Base-by-base conservation (phyloP, 768 basidiomycete species). In the Cystofilobasidium macerans region DNA sequence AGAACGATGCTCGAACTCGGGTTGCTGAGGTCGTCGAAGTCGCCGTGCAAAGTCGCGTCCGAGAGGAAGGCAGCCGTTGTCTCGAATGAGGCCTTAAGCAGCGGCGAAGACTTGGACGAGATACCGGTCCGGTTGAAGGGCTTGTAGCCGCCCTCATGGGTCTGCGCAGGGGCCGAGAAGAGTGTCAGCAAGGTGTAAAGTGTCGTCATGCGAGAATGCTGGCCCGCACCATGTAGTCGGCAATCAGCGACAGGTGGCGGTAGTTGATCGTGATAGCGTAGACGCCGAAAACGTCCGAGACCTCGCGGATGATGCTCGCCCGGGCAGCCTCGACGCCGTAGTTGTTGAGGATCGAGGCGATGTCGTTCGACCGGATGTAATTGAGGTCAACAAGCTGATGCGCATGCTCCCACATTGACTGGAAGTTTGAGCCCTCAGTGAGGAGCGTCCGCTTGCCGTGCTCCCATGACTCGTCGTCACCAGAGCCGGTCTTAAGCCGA, bases 271-370 rank as follows among this genome's bases (percentile, higher is more conserved):
- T 88, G 72, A 99, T 99, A 73, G 86, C 93, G 80, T 99, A 99
- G 3, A 86, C 90, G 8, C 84, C 85, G 76, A 99, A 99, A 48
- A 99, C 90, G 24, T 84, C 85, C 57, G 86, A 82, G 78, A 99
- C 87, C 77, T 99, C 95, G 60, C 82, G 83, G 70, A 99, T 81
- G 74, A 99, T 94, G 11, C 88, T 84, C 16, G 86, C 83, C 28
- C 95, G 85, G 32, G 93, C 95, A 79, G 93, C 92, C 78, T 99
- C 95, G 14, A 99, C 93, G 40, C 95, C 95, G 74, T 97, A 98
- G 0, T 91, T 88, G 72, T 84, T 84, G 45, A 97, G 79, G 60
- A 91, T 85, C 20, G 93, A 86, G 72, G 89, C 89, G 66, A 99
- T 88, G 72, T 98, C 92, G 78, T 98, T 99, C 26, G 94, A 93